Conservation (phyloP, 2,329 filamentous ascomycete species). For the Dryadomyces quercivorus region DNA sequence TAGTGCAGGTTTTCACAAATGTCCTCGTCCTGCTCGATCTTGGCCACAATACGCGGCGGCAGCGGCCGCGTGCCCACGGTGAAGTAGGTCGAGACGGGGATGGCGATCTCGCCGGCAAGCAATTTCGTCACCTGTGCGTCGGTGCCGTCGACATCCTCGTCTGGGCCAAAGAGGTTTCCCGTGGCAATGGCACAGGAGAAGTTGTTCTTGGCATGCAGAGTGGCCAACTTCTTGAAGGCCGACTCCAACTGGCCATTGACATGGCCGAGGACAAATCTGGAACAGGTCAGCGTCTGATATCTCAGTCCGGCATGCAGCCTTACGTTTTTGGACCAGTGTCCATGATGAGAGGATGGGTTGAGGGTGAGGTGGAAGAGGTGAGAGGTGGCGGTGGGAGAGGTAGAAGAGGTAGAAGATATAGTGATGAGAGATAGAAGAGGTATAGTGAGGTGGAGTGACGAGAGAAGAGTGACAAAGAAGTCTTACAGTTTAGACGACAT, state of each 20-base stretch:
- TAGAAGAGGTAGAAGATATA: neutral
- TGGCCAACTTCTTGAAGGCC: slow-evolving; percentile 68
- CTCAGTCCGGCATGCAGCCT: slow-evolving; percentile 4
- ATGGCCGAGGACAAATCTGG: slow-evolving; percentile 68
- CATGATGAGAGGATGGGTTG: neutral
- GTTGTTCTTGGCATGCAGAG: slow-evolving; percentile 73
- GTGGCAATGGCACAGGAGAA: slow-evolving; percentile 78
- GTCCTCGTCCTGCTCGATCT: slow-evolving; percentile 33
- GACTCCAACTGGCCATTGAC: slow-evolving; percentile 66
- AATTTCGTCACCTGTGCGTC: slow-evolving; percentile 49
- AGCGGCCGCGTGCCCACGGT: slow-evolving; percentile 64
- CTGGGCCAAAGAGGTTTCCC: slow-evolving; percentile 66
- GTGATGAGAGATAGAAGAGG: neutral
- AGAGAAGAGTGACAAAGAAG: neutral
- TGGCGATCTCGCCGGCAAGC: slow-evolving; percentile 55
- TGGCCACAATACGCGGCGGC: slow-evolving; percentile 55
- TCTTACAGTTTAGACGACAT: slow-evolving; percentile 6
- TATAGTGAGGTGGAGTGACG: neutral
- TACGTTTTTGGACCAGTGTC: slow-evolving; percentile 5
- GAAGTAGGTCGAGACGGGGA: slow-evolving; percentile 85
- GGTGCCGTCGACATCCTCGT: slow-evolving; percentile 30
- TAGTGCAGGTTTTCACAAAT: slow-evolving; percentile 87
- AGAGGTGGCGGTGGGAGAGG: no score
- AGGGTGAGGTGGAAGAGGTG: neutral
- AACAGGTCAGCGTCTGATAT: neutral